phyloP scores from a whole-genome alignment of 2,329 filamentous ascomycete species.

The Clarireedia sp. region DNA sequence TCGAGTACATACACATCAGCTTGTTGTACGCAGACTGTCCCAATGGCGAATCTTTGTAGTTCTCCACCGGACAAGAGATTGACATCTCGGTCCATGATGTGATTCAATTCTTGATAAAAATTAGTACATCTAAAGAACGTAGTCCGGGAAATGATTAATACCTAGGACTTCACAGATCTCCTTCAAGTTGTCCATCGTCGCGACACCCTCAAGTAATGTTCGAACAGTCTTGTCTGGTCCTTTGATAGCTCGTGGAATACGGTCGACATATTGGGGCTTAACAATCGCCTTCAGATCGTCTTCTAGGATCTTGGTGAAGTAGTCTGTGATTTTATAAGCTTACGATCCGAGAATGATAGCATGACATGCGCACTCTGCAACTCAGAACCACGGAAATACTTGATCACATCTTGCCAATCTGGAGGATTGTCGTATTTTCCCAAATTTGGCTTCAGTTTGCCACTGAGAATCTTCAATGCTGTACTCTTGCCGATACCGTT shows the following conservation, averaged over 20 bases:
- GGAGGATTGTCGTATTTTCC: conserved; percentile 93
- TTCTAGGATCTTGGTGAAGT: conserved; percentile 97
- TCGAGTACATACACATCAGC: conserved; percentile 64
- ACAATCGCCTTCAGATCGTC: conserved; percentile 96
- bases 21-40: conserved; percentile 88
- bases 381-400: conserved; percentile 96
- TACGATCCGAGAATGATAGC: not conserved
- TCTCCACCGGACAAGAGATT: conserved; percentile 90
- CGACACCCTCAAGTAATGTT: conserved; percentile 66
- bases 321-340: conserved; percentile 51
- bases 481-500: conserved; percentile 99
- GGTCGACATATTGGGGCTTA: conserved; percentile 96
- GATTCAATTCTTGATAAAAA: conserved; percentile 64
- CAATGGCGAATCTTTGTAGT: conserved; percentile 95
- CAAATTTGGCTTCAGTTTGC: conserved; percentile 97
- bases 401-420: conserved; percentile 98
- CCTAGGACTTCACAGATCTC: conserved; percentile 74
- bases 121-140: not conserved
- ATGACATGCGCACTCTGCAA: conserved; percentile 66
- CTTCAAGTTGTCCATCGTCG: conserved; percentile 70
- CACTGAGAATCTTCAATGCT: conserved; percentile 96
- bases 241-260: conserved; percentile 89
- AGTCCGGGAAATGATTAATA: conserved; percentile 25
- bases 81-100: conserved; percentile 89
- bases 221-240: conserved; percentile 73